These are phyloP conservation scores for Mycena epipterygia DNA, from an alignment of 768 basidiomycete genomes.

Conservation along the genomic window DNA sequence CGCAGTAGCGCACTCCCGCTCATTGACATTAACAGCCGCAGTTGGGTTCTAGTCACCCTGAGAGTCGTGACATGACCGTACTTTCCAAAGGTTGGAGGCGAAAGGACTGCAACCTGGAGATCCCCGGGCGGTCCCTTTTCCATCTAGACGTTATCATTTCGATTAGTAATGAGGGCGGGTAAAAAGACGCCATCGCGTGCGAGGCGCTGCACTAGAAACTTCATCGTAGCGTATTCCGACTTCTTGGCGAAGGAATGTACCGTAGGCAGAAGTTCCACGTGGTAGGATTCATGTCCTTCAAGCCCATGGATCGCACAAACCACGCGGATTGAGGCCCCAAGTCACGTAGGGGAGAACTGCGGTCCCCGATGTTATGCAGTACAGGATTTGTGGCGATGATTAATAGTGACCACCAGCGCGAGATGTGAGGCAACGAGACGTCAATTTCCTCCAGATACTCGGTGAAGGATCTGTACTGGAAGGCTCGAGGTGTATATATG, in stretches of 20 bases:
- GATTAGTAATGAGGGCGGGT: neutral
- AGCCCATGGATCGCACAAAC: neutral
- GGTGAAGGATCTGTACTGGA: neutral
- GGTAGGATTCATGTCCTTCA: neutral
- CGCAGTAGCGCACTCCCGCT: neutral
- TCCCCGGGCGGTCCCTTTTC: neutral
- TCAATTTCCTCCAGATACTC: neutral
- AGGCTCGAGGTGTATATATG: neutral
- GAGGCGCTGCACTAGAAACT: neutral
- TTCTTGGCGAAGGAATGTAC: neutral
- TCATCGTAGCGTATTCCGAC: conserved; percentile 3
- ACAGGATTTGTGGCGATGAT: neutral
- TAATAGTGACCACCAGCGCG: neutral
- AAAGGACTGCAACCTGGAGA: conserved; percentile 7
- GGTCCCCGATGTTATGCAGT: neutral
- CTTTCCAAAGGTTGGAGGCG: neutral
- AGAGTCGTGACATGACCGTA: neutral
- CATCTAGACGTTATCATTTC: neutral
- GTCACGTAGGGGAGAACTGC: too few relatives aligned
- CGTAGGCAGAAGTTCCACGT: neutral
- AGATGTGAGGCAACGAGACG: neutral
- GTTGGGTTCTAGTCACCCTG: neutral
- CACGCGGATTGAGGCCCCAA: neutral
- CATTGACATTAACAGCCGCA: neutral
- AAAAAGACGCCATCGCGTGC: neutral